A percentile compares a stretch with the other conserved stretches of the same genome.
These are phyloP conservation scores for Botrytis porri DNA, from an alignment of 2,329 filamentous ascomycete genomes.

Conservation along the genomic window DNA sequence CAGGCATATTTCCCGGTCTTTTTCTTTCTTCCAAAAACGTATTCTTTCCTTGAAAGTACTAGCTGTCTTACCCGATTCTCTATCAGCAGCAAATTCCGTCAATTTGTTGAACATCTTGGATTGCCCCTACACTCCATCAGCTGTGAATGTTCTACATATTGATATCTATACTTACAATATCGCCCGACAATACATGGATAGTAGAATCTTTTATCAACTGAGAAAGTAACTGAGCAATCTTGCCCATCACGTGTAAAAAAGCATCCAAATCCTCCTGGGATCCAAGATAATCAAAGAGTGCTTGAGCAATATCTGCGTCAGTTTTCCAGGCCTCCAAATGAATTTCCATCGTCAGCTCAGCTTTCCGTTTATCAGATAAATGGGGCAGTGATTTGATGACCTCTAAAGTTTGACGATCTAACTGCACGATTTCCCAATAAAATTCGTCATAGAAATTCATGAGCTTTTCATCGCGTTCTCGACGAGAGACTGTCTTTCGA, in stretches of 20 bases:
- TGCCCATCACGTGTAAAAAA: constrained; percentile 10
- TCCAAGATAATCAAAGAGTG: neutral
- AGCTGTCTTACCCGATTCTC: neutral
- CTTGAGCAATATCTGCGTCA: constrained; percentile 3
- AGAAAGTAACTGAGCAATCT: constrained; percentile 6
- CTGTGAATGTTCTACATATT: neutral
- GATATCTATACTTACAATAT: neutral
- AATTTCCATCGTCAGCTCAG: neutral
- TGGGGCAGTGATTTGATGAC: neutral
- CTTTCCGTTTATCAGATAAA: neutral
- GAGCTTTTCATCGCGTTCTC: constrained; percentile 13
- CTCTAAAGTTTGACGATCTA: constrained; percentile 1
- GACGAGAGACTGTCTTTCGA: constrained; percentile 3
- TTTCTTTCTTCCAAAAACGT: constrained; percentile 15
- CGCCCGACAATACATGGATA: neutral
- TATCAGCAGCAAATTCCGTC: neutral
- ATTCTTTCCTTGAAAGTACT: constrained; percentile 7
- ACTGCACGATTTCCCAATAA: constrained; percentile 14
- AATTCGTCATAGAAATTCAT: constrained; percentile 7
- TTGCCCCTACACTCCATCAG: neutral
- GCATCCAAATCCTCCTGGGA: neutral
- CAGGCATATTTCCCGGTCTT: neutral
- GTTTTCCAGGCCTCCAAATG: constrained; percentile 2
- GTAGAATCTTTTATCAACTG: constrained; percentile 9
- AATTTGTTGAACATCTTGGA: neutral